Base-by-base conservation (phyloP, 2,329 filamentous ascomycete species). In the Talaromyces verruculosus region DNA sequence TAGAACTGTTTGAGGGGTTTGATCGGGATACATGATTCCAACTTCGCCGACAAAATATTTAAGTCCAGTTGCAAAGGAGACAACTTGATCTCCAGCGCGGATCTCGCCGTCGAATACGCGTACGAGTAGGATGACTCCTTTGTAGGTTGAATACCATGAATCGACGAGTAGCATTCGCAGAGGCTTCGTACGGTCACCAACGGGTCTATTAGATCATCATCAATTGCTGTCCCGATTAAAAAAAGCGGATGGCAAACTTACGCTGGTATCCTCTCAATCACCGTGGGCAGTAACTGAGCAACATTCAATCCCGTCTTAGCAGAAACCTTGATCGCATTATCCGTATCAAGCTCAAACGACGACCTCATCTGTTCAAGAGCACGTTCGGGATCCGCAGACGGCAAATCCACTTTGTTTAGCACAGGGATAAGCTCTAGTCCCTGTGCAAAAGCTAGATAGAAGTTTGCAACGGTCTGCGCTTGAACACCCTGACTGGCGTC, bases 391-490 rank as follows among this genome's bases (percentile, higher is more conserved):
- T 99, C 95, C 6, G 95, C 92, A 11, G 93, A 91, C 0, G 91
- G 89, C 73, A 99, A 86, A 76, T 99, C 95, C 63, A 99, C 90
- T 83, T 99, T 99, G 83, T 99, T 99, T 73, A 99, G 87, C 28
- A 99, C 92, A 0, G 95, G 95, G 3, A 99, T 88, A 68, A 99
- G 85, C 25, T 88, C 85, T 61, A 99, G 81, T 17, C 92, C 92
- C 77, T 98, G 92, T 1, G 94, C 89, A 79, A 99, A 99, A 7
- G 95, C 95, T 28, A 98, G 87, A 76, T 98, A 97, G 80, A 99
- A 99, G 78, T 99, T 99, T 68, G 95, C 95, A 8, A 99, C 95
- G 0, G 95, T 99, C 82, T 99, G 95, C 5, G 95, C 95, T 81
- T 99, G 95, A 2, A 99, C 89, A 55, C 95, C 95, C 79, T 99